phyloP scores from a whole-genome alignment of 1,284 basidiomycete genomes.

The Mycena citricolor region DNA sequence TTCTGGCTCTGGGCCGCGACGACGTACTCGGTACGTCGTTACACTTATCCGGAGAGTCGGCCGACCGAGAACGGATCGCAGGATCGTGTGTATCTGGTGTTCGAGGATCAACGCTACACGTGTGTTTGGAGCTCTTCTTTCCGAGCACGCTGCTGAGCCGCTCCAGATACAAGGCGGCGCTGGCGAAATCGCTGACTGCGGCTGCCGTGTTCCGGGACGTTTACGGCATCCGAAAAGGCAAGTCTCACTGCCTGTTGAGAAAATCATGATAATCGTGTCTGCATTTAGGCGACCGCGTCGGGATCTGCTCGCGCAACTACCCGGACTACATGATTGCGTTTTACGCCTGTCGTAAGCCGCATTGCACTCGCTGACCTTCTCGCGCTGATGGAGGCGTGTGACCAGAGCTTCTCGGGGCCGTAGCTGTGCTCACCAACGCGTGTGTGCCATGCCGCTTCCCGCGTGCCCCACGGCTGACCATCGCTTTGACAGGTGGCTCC shows the following conservation, averaged over 20 bases:
- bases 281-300: constrained; percentile 55
- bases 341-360: constrained; percentile 54
- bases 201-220: constrained; percentile 49
- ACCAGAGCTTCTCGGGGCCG: constrained; percentile 52
- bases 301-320: constrained; percentile 63
- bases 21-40: too few relatives aligned
- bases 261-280: constrained; percentile 24
- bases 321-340: constrained; percentile 56
- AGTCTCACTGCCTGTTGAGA: constrained; percentile 12
- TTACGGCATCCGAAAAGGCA: constrained; percentile 46
- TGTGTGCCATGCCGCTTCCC: constrained; percentile 29
- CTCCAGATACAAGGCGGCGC: constrained; percentile 47
- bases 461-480: neutral
- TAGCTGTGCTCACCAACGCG: constrained; percentile 59
- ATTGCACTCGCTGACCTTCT: constrained; percentile 14
- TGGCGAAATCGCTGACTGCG: constrained; percentile 42
- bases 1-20: constrained; percentile 52
- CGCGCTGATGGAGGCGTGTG: neutral
- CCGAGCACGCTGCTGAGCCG: too few relatives aligned
- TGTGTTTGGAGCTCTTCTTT: too few relatives aligned
- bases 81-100: constrained; percentile 55
- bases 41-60: too few relatives aligned
- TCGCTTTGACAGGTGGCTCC: constrained; percentile 45
- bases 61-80: too few relatives aligned
- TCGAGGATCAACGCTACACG: constrained; percentile 51